Evolutionary conservation across 2,329 filamentous ascomycete species (phyloP), one percentile per base, ranked within the genome.

Genomic region (Cordyceps javanica): DNA sequence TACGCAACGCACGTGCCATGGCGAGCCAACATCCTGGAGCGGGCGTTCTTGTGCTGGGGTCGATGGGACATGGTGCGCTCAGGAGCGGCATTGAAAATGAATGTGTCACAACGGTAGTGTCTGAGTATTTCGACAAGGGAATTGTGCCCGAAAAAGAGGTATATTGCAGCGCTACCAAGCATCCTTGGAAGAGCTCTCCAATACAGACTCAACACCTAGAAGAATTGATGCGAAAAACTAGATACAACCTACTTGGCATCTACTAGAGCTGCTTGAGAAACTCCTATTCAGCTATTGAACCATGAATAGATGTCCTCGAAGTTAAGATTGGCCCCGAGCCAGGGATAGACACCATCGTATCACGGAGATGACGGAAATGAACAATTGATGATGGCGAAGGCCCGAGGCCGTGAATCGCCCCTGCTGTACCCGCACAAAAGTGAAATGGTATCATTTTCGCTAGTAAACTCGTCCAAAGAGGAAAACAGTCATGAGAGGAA

Each of bases 1-100:
- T 75, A 36, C 50, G 50, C 56, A 70, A 59, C 70, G 76, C 65
- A 67, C 74, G 60, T 4, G 57, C 55, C 39, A 70, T 69, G 62
- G 54, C 63, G 14, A 49, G 11, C 34, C 16, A 21, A 1, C 62
- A 68, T 39, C 62, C 62, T 1, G 64, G 65, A 8, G 62, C 66
- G 0, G 58, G 58, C 9, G 55, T 68, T 5, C 56, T 67, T 4
- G 52, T 66, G 0, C 63, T 63, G 32, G 58, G 66, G 16, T 59
- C 63, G 0, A 50, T 64, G 25, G 66, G 66, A 0, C 66, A 68
- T 28, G 60, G 57, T 23, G 52, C 61, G 2, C 4, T 57, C 3
- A 5, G 26, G 1, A 14, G 56, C 1, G 60, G 57, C 1, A 44
- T 58, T 19, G 60, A 54, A 10, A 62, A 41, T 44, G 59, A 58